Evolutionary conservation across 345 rosid genomes (phyloP).

Genomic region (Pistacia atlantica): DNA sequence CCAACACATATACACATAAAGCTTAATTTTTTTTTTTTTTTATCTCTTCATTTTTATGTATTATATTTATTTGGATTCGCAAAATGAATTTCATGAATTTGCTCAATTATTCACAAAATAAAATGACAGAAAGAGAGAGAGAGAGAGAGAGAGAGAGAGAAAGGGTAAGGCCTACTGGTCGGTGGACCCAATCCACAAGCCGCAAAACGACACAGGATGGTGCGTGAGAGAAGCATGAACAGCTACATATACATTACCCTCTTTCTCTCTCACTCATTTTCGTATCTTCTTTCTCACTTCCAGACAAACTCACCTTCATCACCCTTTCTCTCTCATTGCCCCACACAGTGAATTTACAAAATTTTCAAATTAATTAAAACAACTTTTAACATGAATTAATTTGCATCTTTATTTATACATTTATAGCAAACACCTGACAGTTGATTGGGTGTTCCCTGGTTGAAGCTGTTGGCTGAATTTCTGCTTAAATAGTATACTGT

Average conservation of each 20-base stretch:
- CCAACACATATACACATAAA: constrained; percentile 45
- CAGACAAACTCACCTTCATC: constrained; percentile 42
- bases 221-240: constrained; percentile 69
- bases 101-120: constrained; percentile 19
- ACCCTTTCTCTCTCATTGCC: constrained; percentile 21
- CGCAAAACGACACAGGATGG: constrained; percentile 60
- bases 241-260: constrained; percentile 36
- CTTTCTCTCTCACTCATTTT: constrained; percentile 29
- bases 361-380: neutral
- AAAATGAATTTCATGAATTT: constrained; percentile 17
- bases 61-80: neutral
- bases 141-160: constrained; percentile 14
- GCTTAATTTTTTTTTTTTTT: neutral
- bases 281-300: constrained; percentile 35
- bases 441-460: constrained; percentile 2
- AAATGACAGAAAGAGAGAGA: constrained; percentile 11
- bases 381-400: neutral
- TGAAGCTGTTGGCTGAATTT: constrained; percentile 8
- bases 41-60: neutral
- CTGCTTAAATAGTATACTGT: neutral
- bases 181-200: constrained; percentile 84
- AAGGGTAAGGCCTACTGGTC: constrained; percentile 52
- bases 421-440: constrained; percentile 14
- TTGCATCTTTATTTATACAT: too few species aligned
- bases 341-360: constrained; percentile 10